phyloP scores from a whole-genome alignment of 2,329 filamentous ascomycete species.

The Phoma sp. region DNA sequence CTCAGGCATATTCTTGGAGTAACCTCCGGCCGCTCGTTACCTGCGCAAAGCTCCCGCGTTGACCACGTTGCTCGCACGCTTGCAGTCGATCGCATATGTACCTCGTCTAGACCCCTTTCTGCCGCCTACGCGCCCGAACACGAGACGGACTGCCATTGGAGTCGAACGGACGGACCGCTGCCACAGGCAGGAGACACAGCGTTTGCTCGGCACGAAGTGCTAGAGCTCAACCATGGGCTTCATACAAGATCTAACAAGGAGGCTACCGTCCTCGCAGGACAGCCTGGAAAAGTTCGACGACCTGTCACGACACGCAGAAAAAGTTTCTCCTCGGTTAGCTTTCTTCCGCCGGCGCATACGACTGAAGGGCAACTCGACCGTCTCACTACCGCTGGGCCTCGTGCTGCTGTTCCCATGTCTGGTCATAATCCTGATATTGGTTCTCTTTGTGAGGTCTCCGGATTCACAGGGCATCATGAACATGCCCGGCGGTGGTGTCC shows the following conservation, averaged over 20 bases:
- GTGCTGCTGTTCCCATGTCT: constrained; percentile 92
- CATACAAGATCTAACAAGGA: constrained; percentile 50
- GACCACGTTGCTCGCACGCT: constrained; percentile 26
- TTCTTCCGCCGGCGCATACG: constrained; percentile 88
- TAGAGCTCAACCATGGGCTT: constrained; percentile 22
- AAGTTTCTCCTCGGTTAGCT: constrained; percentile 64
- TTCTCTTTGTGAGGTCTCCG: constrained; percentile 88
- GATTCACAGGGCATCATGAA: constrained; percentile 81
- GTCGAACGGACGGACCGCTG: constrained; percentile 21
- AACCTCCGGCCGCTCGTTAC: constrained; percentile 32
- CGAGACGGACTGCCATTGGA: constrained; percentile 19
- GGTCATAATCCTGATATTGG: constrained; percentile 86
- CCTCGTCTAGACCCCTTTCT: constrained; percentile 8
- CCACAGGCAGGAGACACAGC: constrained; percentile 19
- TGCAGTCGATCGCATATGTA: neutral
- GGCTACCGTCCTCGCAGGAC: constrained; percentile 53
- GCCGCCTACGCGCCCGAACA: constrained; percentile 5
- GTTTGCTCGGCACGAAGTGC: constrained; percentile 16
- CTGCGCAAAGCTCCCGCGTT: constrained; percentile 20
- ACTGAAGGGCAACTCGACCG: constrained; percentile 86
- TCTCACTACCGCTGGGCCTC: constrained; percentile 90
- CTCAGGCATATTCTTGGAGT: constrained; percentile 16
- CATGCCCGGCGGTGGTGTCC: constrained; percentile 84
- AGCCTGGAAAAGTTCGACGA: constrained; percentile 53
- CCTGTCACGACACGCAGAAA: constrained; percentile 51